Conservation (phyloP, 1,284 basidiomycete genomes). For the Uromyces viciae-fabae region DNA sequence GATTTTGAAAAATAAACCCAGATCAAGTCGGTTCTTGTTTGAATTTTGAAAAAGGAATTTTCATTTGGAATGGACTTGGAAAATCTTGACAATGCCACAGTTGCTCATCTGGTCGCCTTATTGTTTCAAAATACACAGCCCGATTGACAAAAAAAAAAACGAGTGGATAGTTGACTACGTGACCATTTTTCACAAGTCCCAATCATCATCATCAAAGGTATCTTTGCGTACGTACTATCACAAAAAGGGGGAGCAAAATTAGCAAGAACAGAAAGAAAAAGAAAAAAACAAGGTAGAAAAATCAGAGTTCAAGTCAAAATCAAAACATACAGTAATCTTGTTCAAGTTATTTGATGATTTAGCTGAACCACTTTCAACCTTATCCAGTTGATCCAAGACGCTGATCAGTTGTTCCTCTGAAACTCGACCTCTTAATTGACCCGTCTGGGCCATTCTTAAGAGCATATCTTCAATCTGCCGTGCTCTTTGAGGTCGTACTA, state of each 20-base stretch:
- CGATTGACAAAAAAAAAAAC: too few relatives aligned
- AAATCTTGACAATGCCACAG: too few relatives aligned
- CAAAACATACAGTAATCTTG: constrained; percentile 42
- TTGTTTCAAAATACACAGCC: too few relatives aligned
- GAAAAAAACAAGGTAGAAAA: not conserved
- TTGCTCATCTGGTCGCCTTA: too few relatives aligned
- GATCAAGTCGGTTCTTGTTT: too few relatives aligned
- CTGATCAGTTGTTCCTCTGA: constrained; percentile 84
- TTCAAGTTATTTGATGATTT: constrained; percentile 1
- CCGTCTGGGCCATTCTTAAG: constrained; percentile 82
- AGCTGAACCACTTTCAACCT: constrained; percentile 44
- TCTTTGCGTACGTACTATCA: constrained; percentile 42
- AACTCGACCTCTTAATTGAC: constrained; percentile 81
- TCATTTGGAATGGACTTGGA: too few relatives aligned
- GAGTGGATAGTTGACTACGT: too few relatives aligned
- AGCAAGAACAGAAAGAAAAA: not conserved
- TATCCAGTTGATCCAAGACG: constrained; percentile 78
- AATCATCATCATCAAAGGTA: constrained; percentile 44
- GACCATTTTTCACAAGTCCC: constrained; percentile 43
- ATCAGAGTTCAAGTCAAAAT: not conserved
- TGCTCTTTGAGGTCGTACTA: constrained; percentile 84
- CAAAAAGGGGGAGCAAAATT: not conserved
- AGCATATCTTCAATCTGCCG: constrained; percentile 80
- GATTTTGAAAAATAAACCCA: too few relatives aligned
- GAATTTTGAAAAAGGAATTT: too few relatives aligned